A percentile compares a stretch with the other conserved stretches of the same genome.
Evolutionary conservation across 257 asterid genomes (phyloP).

Genomic region (Solanum paucissectum): DNA sequence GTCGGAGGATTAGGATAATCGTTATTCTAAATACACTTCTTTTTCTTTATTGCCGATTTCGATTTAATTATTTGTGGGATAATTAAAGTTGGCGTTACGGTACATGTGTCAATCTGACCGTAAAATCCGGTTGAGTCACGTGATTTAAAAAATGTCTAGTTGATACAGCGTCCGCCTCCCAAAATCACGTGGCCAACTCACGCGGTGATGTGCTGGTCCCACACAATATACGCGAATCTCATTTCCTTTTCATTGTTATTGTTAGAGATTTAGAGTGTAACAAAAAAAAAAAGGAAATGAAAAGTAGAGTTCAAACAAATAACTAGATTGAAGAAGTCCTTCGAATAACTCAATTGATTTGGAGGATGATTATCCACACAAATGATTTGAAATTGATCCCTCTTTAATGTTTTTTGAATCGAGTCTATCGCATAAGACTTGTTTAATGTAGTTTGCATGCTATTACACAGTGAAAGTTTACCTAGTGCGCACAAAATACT

Average conservation of each 20-base stretch:
- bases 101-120: conserved; percentile 35
- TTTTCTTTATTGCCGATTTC: neutral
- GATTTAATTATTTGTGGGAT: neutral
- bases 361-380: too few relatives aligned
- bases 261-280: too few relatives aligned
- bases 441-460: too few relatives aligned
- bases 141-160: conserved; percentile 52
- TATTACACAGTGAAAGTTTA: too few relatives aligned
- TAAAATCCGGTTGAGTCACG: conserved; percentile 51
- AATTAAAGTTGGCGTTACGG: neutral
- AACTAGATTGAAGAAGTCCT: neutral
- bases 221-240: conserved; percentile 1
- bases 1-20: conserved; percentile 36
- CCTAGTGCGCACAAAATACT: too few relatives aligned
- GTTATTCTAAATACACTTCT: neutral
- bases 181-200: conserved; percentile 92
- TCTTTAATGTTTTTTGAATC: too few relatives aligned
- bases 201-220: conserved; percentile 29
- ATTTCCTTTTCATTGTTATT: neutral
- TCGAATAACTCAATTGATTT: too few relatives aligned
- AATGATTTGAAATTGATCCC: too few relatives aligned
- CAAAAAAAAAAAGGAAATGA: too few relatives aligned
- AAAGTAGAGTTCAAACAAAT: neutral
- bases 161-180: conserved; percentile 60
- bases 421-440: too few relatives aligned